Base-by-base conservation (phyloP, 2,329 filamentous ascomycete species). In the Fusarium nodosum region DNA sequence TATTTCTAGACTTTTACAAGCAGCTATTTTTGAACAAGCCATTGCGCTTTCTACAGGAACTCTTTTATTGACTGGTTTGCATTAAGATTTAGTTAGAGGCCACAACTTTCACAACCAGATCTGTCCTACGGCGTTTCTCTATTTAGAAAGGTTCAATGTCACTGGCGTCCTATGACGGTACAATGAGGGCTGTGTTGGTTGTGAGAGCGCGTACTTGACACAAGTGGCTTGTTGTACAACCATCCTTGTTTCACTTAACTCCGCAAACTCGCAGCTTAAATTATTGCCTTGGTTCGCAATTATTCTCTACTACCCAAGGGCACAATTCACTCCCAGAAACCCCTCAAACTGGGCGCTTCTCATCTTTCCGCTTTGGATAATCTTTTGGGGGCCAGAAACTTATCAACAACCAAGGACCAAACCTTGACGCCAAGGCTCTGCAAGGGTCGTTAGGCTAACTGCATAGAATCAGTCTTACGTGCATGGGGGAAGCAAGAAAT, bases 381-480 rank as follows among this genome's bases (percentile, higher is more conserved):
- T 4, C 6, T 13, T 39, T 30, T 18, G 38, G 28, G 28, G 38
- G 51, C 20, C 13, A n/a, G n/a, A 13, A 26, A 20, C 12, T 3
- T 9, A 12, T 11, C 38, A 28, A 39, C n/a, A 28, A 13, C 5
- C 10, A 12, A 45, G 18, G 28, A 12, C 22, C 15, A 26, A 41
- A 24, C 7, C 18, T 26, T 28, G 36, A 39, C 1, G 9, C 16
- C 15, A 48, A 28, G 16, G 13, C 45, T 30, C 9, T 31, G 26
- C 31, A 24, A 31, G 28, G 26, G 12, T 26, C 10, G 13, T 20
- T 26, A 52, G 62, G 60, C 60, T 47, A n/a, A 38, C 34, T 42
- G 52, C 46, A 42, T 46, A 45, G 1, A 9, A 24, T 33, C 3
- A 2, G 24, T 47, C 60, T 51, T 33, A 64, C 46, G 10, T 64